Percentiles rank a stretch among this genome's conserved stretches.
phyloP scores from a whole-genome alignment of 768 basidiomycete species.

The Mycena maculata region DNA sequence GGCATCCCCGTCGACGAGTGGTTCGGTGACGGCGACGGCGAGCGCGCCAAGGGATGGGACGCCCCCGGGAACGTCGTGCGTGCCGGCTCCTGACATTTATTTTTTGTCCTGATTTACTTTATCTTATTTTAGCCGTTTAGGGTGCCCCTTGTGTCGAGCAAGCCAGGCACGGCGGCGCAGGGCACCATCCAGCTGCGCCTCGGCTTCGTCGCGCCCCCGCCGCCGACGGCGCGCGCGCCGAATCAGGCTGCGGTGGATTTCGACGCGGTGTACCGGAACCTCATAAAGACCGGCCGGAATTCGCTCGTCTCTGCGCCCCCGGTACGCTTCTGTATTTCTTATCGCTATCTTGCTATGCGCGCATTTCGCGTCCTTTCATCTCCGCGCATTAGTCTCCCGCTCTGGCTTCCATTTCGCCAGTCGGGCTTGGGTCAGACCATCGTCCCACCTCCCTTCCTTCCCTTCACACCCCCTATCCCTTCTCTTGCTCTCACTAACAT shows the following conservation, averaged over 20 bases:
- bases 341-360: not conserved
- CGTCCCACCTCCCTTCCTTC: not conserved
- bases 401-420: not conserved
- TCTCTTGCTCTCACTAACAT: not conserved
- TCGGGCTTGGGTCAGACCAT: not conserved
- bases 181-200: slow-evolving; percentile 59
- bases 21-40: slow-evolving; percentile 63
- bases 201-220: slow-evolving; percentile 59
- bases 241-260: slow-evolving; percentile 54
- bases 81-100: slow-evolving; percentile 7
- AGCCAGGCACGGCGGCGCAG: slow-evolving; percentile 52
- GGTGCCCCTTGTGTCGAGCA: slow-evolving; percentile 54
- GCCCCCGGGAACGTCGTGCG: slow-evolving; percentile 77
- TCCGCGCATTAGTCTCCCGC: not conserved
- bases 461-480: too few relatives aligned
- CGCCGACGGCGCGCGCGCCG: slow-evolving; percentile 52
- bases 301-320: slow-evolving; percentile 83
- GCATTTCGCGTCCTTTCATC: not conserved
- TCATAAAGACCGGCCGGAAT: slow-evolving; percentile 71
- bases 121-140: slow-evolving; percentile 47
- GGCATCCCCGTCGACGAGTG: slow-evolving; percentile 84
- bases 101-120: not conserved
- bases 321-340: slow-evolving; percentile 54
- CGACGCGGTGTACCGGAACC: slow-evolving; percentile 70
- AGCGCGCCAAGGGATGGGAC: slow-evolving; percentile 62